These are phyloP conservation scores for Phaeosphaeria sp. DNA, from an alignment of 2,329 filamentous ascomycete genomes.

Conservation along the genomic window DNA sequence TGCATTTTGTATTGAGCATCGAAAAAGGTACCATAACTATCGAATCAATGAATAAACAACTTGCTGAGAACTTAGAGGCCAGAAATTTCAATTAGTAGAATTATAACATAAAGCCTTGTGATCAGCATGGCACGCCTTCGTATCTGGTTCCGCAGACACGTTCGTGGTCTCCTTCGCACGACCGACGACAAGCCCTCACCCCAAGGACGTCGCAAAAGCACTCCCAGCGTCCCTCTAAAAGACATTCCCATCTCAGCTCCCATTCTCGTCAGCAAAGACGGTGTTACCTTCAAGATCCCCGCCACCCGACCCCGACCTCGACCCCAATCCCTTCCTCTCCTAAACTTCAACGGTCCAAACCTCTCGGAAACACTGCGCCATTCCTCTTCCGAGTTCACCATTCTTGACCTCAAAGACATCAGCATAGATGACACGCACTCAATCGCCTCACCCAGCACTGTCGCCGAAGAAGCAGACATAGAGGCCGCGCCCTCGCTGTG, in stretches of 20 bases:
- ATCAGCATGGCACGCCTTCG: conserved; percentile 14
- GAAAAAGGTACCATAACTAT: neutral
- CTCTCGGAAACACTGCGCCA: neutral
- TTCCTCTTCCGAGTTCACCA: neutral
- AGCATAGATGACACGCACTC: neutral
- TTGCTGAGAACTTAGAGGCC: neutral
- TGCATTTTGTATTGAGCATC: neutral
- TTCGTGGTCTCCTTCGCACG: conserved; percentile 8
- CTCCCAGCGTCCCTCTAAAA: neutral
- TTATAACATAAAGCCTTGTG: neutral
- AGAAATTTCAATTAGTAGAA: neutral
- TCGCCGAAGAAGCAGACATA: conserved; percentile 1
- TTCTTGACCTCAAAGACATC: neutral
- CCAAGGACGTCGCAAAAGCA: conserved; percentile 1
- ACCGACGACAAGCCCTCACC: neutral
- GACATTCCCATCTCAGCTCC: conserved; percentile 13
- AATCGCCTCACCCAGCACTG: neutral
- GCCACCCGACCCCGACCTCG: neutral
- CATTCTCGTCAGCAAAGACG: conserved; percentile 4
- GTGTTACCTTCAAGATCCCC: conserved; percentile 4
- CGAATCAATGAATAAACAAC: neutral
- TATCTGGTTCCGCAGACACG: conserved; percentile 13
- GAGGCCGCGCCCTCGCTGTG: neutral
- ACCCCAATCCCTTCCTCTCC: conserved; percentile 4
- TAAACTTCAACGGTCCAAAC: neutral